These are phyloP conservation scores for Scolecobasidium constrictum DNA, from an alignment of 2,329 filamentous ascomycete genomes.

Conservation along the genomic window DNA sequence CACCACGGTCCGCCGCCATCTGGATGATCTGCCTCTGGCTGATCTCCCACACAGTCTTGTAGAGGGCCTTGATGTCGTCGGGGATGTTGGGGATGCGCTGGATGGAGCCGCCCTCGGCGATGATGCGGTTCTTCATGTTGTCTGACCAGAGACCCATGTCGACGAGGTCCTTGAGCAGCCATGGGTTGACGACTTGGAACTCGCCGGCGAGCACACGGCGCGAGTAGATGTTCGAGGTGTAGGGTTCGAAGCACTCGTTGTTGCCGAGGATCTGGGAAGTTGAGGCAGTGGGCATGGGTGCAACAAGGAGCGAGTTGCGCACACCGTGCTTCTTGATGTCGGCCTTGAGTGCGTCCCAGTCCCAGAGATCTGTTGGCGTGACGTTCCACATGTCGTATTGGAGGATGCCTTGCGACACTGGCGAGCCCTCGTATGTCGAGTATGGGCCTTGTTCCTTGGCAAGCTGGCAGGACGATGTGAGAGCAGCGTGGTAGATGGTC, in stretches of 20 bases:
- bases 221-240: slow-evolving; percentile 99
- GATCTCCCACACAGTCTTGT: slow-evolving; percentile 99
- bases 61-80: slow-evolving; percentile 86
- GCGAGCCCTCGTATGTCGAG: slow-evolving; percentile 83
- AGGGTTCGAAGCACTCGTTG: slow-evolving; percentile 99
- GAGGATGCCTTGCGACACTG: slow-evolving; percentile 87
- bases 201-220: slow-evolving; percentile 95
- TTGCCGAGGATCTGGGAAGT: slow-evolving; percentile 97
- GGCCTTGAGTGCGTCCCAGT: slow-evolving; percentile 81
- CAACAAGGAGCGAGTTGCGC: slow-evolving; percentile 89
- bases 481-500: slow-evolving; percentile 93
- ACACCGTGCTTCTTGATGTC: slow-evolving; percentile 88
- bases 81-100: slow-evolving; percentile 97
- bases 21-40: slow-evolving; percentile 90
- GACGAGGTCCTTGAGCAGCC: slow-evolving; percentile 94
- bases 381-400: slow-evolving; percentile 99
- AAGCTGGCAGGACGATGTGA: slow-evolving; percentile 80
- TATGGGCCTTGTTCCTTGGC: slow-evolving; percentile 79
- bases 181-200: slow-evolving; percentile 99
- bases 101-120: slow-evolving; percentile 88
- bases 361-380: slow-evolving; percentile 88
- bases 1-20: slow-evolving; percentile 96
- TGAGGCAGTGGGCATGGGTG: slow-evolving; percentile 95
- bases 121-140: slow-evolving; percentile 99
- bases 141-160: slow-evolving; percentile 98